Base-by-base conservation (phyloP, 495 filamentous ascomycete species). In the Lentithecium fluviatile region DNA sequence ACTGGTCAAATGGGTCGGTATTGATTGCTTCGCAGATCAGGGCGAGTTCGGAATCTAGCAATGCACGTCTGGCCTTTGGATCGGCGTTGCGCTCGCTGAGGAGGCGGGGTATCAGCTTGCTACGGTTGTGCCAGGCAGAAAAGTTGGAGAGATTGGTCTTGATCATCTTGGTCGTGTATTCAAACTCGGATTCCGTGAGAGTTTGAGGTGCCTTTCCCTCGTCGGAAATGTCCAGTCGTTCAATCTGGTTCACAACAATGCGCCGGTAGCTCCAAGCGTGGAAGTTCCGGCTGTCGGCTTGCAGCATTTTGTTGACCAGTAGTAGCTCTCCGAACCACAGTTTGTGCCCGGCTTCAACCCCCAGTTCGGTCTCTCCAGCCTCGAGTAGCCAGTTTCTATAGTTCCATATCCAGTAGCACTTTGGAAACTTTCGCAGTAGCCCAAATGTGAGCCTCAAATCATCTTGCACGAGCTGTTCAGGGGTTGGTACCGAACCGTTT, bases 351-450 rank as follows among this genome's bases (percentile, higher is more conserved):
- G 76, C 65, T 0, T 73, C 12, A 3, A 70, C 46, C 11, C 83
- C 79, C 7, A 96, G 78, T 34, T 85, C 78, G 11, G 75, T 71
- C 42, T 85, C 86, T 45, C 85, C 84, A 71, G 89, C 83, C 46
- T 86, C 76, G 17, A 99, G 77, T 0, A 91, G 76, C 94, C 95
- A 97, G 12, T 85, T 74, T n/a, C 94, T 86, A 75, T 97, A 89
- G 72, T 95, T 95, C 94, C 94, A 99, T 43, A 99, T 90, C 91
- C 94, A 97, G 78, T 99, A 99, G 78, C 94, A 97, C 76, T 99
- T 99, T 23, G 94, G 95, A 66, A 83, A 90, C 62, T 90, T 83
- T 34, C 84, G 78, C 37, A 97, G 84, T 12, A 99, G 80, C 2
- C 90, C 90, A 37, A 97, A 79, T 37, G 91, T 82, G 70, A 96